Evolutionary conservation across 257 asterid species (phyloP).

Genomic region (Plectranthus barbatus): DNA sequence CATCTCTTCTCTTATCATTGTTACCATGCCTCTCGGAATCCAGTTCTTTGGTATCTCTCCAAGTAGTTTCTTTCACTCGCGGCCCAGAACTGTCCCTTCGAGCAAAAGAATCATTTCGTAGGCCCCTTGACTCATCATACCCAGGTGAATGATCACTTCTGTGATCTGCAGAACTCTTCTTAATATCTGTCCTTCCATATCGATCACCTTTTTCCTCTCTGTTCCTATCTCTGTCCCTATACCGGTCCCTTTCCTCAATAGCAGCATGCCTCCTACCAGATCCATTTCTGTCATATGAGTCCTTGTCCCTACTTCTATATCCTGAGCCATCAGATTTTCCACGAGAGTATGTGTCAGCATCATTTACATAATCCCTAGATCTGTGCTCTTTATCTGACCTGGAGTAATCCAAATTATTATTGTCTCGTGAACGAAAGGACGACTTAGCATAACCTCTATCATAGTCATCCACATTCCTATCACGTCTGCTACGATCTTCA

Average conservation of each 20-base stretch:
- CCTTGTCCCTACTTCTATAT: conserved; percentile 43
- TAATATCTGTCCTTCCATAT: conserved; percentile 37
- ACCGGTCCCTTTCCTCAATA: conserved; percentile 30
- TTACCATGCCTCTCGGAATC: conserved; percentile 26
- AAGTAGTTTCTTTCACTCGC: conserved; percentile 41
- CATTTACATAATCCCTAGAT: conserved; percentile 42
- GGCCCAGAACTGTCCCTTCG: conserved; percentile 41
- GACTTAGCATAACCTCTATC: conserved; percentile 59
- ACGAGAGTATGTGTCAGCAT: conserved; percentile 35
- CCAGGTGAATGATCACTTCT: conserved; percentile 35
- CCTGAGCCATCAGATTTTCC: conserved; percentile 43
- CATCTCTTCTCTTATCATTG: conserved; percentile 40
- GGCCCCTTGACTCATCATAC: conserved; percentile 44
- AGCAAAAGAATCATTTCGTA: conserved; percentile 36
- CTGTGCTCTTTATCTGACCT: conserved; percentile 47
- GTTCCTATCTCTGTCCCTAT: conserved; percentile 28
- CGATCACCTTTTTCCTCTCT: conserved; percentile 40
- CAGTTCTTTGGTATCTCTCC: conserved; percentile 32
- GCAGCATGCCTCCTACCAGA: conserved; percentile 47
- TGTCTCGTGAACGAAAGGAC: conserved; percentile 48
- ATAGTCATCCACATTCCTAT: conserved; percentile 48
- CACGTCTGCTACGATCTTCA: conserved; percentile 51
- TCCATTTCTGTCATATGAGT: conserved; percentile 44
- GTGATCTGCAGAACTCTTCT: conserved; percentile 30
- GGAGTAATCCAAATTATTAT: conserved; percentile 24